These are phyloP conservation scores for Dichotomocladium elegans DNA, from an alignment of 371 early-diverging fungal genomes.

Conservation along the genomic window DNA sequence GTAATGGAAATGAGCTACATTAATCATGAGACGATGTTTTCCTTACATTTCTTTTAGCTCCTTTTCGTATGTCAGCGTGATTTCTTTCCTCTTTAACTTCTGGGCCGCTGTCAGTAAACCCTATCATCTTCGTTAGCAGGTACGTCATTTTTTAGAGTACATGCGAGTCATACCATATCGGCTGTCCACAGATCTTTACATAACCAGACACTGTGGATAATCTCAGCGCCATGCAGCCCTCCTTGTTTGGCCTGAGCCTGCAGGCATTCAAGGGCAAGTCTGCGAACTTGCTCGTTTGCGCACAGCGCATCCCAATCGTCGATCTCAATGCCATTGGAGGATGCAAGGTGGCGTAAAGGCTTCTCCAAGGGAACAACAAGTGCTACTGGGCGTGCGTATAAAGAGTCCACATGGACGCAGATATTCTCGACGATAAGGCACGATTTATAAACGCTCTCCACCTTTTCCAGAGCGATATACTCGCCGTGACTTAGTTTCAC, in stretches of 20 bases:
- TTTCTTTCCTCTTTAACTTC: conserved; percentile 85
- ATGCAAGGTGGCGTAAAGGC: conserved; percentile 10
- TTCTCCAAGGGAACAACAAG: conserved; percentile 64
- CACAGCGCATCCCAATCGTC: conserved; percentile 32
- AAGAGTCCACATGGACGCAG: conserved; percentile 81
- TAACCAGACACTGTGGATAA: conserved; percentile 66
- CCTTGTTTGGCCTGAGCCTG: conserved; percentile 26
- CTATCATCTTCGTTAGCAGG: conserved; percentile 18
- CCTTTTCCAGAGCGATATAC: conserved; percentile 94
- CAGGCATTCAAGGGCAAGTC: conserved; percentile 12
- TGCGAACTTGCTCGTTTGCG: conserved; percentile 11
- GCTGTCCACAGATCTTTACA: conserved; percentile 84
- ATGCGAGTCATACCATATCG: conserved; percentile 53
- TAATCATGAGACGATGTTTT: too few relatives aligned
- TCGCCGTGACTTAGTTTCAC: conserved; percentile 87
- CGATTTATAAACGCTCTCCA: conserved; percentile 90
- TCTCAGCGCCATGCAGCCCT: conserved; percentile 73
- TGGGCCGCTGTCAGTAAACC: conserved; percentile 86
- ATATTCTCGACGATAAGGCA: conserved; percentile 75
- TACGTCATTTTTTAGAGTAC: background rate
- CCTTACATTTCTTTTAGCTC: conserved; percentile 66
- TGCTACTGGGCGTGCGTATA: conserved; percentile 65
- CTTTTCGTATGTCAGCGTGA: conserved; percentile 56
- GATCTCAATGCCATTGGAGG: background rate
- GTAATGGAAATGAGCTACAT: too few relatives aligned